These are phyloP conservation scores for Arachnomyces sp. DNA, from an alignment of 2,329 filamentous ascomycete species.

Conservation along the genomic window DNA sequence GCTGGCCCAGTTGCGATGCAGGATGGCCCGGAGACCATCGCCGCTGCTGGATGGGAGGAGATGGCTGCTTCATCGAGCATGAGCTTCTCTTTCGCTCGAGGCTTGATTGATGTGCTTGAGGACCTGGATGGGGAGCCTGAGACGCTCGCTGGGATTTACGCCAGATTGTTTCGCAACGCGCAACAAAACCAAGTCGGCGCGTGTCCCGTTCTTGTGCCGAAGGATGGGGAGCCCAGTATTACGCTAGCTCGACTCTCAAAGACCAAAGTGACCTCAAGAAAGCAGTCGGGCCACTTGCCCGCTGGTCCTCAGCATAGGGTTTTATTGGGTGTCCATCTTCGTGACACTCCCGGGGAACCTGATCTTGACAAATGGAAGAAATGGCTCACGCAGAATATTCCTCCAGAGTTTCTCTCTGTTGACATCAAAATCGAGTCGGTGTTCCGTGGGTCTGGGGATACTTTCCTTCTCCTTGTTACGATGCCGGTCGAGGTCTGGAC, in stretches of 20 bases:
- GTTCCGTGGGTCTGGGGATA: conserved; percentile 3
- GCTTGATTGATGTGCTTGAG: conserved; percentile 3
- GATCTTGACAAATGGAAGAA: conserved; percentile 6
- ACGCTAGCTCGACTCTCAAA: conserved; percentile 5
- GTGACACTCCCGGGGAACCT: conserved; percentile 1
- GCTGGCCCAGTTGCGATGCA: conserved; percentile 3
- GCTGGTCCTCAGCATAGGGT: background rate
- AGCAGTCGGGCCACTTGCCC: no score
- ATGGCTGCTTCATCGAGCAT: conserved; percentile 9
- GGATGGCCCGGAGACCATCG: conserved; percentile 6
- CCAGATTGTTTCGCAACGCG: conserved; percentile 2
- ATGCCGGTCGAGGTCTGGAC: conserved; percentile 8
- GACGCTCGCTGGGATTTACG: conserved; percentile 4
- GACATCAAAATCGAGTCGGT: conserved; percentile 3
- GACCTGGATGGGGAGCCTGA: conserved; percentile 2
- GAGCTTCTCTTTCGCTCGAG: conserved; percentile 9
- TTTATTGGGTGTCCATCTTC: conserved; percentile 6
- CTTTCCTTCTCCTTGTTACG: conserved; percentile 6
- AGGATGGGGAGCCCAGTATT: conserved; percentile 4
- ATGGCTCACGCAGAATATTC: conserved; percentile 5
- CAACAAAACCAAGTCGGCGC: conserved; percentile 6
- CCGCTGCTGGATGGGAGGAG: conserved; percentile 7
- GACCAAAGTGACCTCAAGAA: background rate
- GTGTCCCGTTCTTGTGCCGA: conserved; percentile 5
- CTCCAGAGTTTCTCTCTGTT: conserved; percentile 3